Conservation (phyloP, 2,329 filamentous ascomycete species). For the Talaromyces sp. region DNA sequence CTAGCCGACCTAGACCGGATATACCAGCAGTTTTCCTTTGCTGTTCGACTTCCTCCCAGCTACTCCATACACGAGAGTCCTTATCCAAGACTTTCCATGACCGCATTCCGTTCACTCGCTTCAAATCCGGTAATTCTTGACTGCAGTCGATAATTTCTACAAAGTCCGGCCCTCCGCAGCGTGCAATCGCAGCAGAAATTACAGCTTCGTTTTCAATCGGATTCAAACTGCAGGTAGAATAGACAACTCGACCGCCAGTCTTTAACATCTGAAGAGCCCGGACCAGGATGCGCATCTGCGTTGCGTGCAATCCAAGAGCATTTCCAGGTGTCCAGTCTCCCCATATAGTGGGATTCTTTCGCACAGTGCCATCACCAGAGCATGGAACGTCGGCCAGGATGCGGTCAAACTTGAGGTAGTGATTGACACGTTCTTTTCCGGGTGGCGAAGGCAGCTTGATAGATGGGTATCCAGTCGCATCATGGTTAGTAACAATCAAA, state of each 20-base stretch:
- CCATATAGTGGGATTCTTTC: slow-evolving; percentile 70
- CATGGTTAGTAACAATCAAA: slow-evolving; percentile 94
- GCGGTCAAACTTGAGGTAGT: slow-evolving; percentile 92
- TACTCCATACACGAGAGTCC: slow-evolving; percentile 68
- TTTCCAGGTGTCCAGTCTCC: slow-evolving; percentile 88
- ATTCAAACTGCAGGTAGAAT: slow-evolving; percentile 99
- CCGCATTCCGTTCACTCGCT: slow-evolving; percentile 69
- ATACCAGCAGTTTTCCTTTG: slow-evolving; percentile 57
- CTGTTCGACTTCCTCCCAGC: slow-evolving; percentile 74
- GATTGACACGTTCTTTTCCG: slow-evolving; percentile 48
- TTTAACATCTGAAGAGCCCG: slow-evolving; percentile 94
- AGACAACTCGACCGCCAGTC: slow-evolving; percentile 87
- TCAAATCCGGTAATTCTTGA: slow-evolving; percentile 67
- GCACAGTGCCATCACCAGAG: slow-evolving; percentile 9
- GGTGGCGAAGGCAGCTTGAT: slow-evolving; percentile 68
- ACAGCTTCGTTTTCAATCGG: slow-evolving; percentile 96
- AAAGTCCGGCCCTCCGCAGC: slow-evolving; percentile 76
- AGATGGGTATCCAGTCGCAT: slow-evolving; percentile 90
- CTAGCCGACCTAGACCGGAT: slow-evolving; percentile 61
- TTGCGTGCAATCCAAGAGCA: slow-evolving; percentile 77
- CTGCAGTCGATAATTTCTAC: slow-evolving; percentile 81
- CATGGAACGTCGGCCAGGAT: slow-evolving; percentile 78
- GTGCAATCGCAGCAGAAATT: slow-evolving; percentile 76
- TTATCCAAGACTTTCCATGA: slow-evolving; percentile 92
- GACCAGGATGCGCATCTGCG: slow-evolving; percentile 83